Evolutionary conservation across 306 rosid species (phyloP).

Genomic region (Prunus mongolica): DNA sequence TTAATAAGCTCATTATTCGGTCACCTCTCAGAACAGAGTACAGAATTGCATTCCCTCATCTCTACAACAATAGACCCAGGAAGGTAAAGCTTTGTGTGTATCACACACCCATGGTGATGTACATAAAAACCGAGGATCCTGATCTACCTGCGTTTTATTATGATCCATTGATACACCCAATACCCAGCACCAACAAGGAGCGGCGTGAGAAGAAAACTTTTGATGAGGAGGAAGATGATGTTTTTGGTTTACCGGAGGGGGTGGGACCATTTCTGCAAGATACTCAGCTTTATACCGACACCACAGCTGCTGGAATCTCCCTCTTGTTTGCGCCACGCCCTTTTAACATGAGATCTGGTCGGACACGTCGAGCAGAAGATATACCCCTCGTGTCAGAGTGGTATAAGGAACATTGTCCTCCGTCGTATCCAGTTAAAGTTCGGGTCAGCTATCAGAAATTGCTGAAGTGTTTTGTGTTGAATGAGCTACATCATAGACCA

Average conservation of each 20-base stretch:
- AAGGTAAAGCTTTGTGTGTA: conserved; percentile 92
- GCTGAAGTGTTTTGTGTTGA: conserved; percentile 92
- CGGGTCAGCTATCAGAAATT: conserved; percentile 95
- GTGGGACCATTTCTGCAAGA: conserved; percentile 84
- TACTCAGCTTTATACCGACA: conserved; percentile 90
- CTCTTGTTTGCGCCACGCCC: conserved; percentile 97
- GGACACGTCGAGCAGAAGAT: conserved; percentile 92
- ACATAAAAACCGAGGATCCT: conserved; percentile 95
- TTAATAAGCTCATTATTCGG: conserved; percentile 94
- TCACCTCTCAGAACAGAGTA: conserved; percentile 98
- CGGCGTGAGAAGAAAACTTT: conserved; percentile 74
- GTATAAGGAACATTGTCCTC: conserved; percentile 98
- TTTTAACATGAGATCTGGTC: conserved; percentile 98
- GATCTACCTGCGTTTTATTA: conserved; percentile 97
- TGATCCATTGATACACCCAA: conserved; percentile 97
- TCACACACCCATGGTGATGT: conserved; percentile 98
- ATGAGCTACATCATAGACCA: conserved; percentile 97
- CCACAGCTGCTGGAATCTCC: conserved; percentile 95
- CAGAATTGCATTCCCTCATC: conserved; percentile 97
- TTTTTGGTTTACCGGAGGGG: conserved; percentile 77
- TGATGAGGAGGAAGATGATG: conserved; percentile 89
- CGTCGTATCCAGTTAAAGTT: conserved; percentile 96
- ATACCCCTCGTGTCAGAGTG: conserved; percentile 98
- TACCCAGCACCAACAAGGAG: conserved; percentile 88
- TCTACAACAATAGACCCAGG: conserved; percentile 97